Evolutionary conservation across 78 protist genomes (phyloP).

Genomic region (Anaeramoeba flamelloides): DNA sequence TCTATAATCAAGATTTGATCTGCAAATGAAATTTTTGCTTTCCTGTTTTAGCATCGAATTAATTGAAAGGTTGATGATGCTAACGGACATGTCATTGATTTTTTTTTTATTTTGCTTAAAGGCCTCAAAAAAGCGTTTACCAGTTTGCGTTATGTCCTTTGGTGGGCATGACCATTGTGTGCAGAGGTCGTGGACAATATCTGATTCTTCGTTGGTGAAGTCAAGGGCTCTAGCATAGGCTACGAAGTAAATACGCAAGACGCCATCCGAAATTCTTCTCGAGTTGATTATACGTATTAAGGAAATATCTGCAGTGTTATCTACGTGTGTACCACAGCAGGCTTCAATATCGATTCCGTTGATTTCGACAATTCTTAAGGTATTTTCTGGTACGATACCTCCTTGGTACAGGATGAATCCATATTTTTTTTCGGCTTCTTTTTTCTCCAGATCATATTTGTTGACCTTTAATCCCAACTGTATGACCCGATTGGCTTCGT

Average conservation of each 20-base stretch:
- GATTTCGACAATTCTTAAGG: too few species aligned
- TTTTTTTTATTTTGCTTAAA: too few species aligned
- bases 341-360: slow-evolving; percentile 17
- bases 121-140: too few species aligned
- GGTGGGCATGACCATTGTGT: too few species aligned
- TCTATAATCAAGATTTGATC: too few species aligned
- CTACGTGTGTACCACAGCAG: slow-evolving; percentile 25
- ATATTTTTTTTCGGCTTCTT: slow-evolving; percentile 13
- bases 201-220: background rate
- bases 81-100: too few species aligned
- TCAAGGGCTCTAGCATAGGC: background rate
- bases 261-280: slow-evolving; percentile 12
- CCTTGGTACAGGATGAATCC: slow-evolving; percentile 31
- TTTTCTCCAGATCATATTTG: slow-evolving; percentile 2
- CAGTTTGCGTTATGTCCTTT: too few species aligned
- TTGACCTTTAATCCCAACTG: too few species aligned
- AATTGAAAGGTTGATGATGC: too few species aligned
- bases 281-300: slow-evolving; percentile 3
- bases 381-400: slow-evolving; percentile 25
- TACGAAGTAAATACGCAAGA: background rate
- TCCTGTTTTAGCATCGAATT: too few species aligned
- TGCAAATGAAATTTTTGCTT: too few species aligned
- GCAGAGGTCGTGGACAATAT: too few species aligned
- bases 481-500: slow-evolving; percentile 12
- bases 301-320: slow-evolving; percentile 12